Evolutionary conservation across 371 early-diverging fungal genomes (phyloP).

Genomic region (Zychaea mexicana): DNA sequence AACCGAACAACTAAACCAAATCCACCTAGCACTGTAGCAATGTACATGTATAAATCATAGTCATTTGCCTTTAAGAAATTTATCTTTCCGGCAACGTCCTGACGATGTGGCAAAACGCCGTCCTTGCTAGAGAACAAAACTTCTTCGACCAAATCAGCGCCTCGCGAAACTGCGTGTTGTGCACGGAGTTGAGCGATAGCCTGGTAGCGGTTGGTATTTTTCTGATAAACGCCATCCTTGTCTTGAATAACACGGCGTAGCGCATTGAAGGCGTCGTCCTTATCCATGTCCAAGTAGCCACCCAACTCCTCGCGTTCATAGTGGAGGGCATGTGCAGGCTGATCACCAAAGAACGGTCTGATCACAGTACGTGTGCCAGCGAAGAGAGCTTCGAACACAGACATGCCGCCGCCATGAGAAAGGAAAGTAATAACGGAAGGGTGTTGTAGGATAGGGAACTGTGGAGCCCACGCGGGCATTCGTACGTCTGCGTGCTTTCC

Average conservation of each 20-base stretch:
- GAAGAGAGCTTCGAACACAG: conserved; percentile 33
- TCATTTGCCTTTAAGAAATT: background rate
- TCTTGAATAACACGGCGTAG: conserved; percentile 10
- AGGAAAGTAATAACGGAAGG: conserved; percentile 32
- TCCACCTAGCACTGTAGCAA: too few species aligned
- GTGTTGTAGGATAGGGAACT: conserved; percentile 40
- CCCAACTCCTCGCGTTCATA: background rate
- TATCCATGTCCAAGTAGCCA: background rate
- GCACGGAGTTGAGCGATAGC: conserved; percentile 23
- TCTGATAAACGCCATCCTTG: conserved; percentile 3
- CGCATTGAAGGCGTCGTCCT: background rate
- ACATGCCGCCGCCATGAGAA: conserved; percentile 39
- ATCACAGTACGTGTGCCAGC: conserved; percentile 28
- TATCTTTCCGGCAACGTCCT: background rate
- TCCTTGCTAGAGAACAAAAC: conserved; percentile 15
- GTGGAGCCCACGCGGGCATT: conserved; percentile 31
- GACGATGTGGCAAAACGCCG: conserved; percentile 22
- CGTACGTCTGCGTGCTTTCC: background rate
- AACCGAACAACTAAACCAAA: too few species aligned
- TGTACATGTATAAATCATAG: background rate
- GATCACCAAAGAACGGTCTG: conserved; percentile 44
- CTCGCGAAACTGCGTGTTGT: conserved; percentile 4
- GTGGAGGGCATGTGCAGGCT: conserved; percentile 8
- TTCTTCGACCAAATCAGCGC: conserved; percentile 38
- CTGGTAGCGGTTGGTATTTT: conserved; percentile 13